Evolutionary conservation across 2,329 filamentous ascomycete species (phyloP).

Genomic region (Claviceps quebecensis): DNA sequence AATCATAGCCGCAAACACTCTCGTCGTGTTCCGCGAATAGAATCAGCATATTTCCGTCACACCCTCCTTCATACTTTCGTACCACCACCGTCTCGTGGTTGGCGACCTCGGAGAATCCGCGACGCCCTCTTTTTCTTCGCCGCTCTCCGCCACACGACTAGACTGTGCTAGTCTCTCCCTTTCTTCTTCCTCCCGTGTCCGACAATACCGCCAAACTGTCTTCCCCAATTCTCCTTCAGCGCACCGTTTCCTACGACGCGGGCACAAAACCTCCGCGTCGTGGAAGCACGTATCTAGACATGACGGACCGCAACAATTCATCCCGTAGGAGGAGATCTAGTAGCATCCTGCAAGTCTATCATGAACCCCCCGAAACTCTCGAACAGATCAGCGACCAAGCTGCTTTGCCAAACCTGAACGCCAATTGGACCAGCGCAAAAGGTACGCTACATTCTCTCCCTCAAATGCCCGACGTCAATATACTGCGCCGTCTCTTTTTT

Average conservation of each 20-base stretch:
- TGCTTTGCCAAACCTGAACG: slow-evolving; percentile 86
- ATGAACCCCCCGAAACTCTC: slow-evolving; percentile 88
- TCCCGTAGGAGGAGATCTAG: slow-evolving; percentile 86
- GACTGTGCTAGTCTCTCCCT: slow-evolving; percentile 6
- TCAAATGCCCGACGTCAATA: too few species aligned
- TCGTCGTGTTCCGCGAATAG: neutral
- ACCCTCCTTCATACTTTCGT: neutral
- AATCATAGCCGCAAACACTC: neutral
- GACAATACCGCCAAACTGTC: slow-evolving; percentile 88
- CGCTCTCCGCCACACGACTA: slow-evolving; percentile 5
- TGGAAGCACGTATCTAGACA: slow-evolving; percentile 44
- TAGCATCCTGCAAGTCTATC: slow-evolving; percentile 84
- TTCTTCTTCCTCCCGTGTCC: slow-evolving; percentile 8
- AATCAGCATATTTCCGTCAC: neutral
- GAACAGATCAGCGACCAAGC: slow-evolving; percentile 97
- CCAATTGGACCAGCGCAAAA: slow-evolving; percentile 98
- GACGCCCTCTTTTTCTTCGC: slow-evolving; percentile 1
- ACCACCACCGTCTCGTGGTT: neutral
- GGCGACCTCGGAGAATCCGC: slow-evolving; percentile 1
- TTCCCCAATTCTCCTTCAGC: slow-evolving; percentile 73
- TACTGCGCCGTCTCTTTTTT: too few species aligned
- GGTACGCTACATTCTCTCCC: slow-evolving; percentile 41
- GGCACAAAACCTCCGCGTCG: slow-evolving; percentile 55
- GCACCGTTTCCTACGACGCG: slow-evolving; percentile 84
- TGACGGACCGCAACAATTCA: slow-evolving; percentile 47